These are phyloP conservation scores for Rhizopogon rudus DNA, from an alignment of 768 basidiomycete species.

Conservation along the genomic window DNA sequence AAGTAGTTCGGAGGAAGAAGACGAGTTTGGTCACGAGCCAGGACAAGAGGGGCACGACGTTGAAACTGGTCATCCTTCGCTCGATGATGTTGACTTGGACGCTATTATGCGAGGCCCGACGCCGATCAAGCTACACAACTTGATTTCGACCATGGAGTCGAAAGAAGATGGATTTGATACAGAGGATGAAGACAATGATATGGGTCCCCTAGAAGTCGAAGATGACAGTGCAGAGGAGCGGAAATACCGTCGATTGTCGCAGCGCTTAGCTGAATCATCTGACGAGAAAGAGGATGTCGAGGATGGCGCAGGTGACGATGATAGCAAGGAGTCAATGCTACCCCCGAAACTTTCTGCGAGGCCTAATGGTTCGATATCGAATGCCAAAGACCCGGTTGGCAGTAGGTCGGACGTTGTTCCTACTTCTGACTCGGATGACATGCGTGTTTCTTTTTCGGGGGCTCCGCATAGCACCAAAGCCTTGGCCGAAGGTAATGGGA, in stretches of 20 bases:
- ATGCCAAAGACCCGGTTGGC: background rate
- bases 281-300: slow-evolving; percentile 31
- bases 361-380: background rate
- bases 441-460: background rate
- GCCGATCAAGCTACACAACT: slow-evolving; percentile 14
- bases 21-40: slow-evolving; percentile 15
- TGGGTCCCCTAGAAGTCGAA: slow-evolving; percentile 33
- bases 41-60: slow-evolving; percentile 11
- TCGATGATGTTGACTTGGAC: slow-evolving; percentile 28
- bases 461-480: background rate
- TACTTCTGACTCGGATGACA: background rate
- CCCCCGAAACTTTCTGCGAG: background rate
- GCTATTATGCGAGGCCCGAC: slow-evolving; percentile 38
- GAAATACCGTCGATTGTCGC: slow-evolving; percentile 27
- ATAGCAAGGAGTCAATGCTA: background rate
- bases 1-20: slow-evolving; percentile 34
- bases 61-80: background rate
- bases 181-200: slow-evolving; percentile 36
- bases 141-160: slow-evolving; percentile 26
- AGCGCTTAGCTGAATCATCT: slow-evolving; percentile 26
- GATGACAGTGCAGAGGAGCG: slow-evolving; percentile 30
- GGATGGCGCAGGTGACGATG: slow-evolving; percentile 10
- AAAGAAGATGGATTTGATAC: slow-evolving; percentile 28
- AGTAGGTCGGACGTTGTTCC: background rate
- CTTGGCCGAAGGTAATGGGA: background rate